Percentiles rank a stretch among this genome's conserved stretches.
phyloP scores from a whole-genome alignment of 306 rosid species.

The Cyamopsis tetragonoloba region DNA sequence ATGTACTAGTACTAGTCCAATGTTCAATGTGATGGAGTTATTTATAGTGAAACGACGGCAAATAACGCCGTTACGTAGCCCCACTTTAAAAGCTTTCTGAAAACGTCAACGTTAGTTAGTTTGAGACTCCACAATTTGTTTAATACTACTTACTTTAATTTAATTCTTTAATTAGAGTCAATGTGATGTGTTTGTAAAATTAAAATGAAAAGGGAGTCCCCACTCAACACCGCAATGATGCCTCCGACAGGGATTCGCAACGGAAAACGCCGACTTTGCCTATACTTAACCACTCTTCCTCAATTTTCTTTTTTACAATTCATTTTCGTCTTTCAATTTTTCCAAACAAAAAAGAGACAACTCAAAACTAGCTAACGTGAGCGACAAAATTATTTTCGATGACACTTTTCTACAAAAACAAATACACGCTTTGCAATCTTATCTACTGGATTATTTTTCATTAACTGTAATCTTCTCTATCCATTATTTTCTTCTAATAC shows the following conservation, averaged over 20 bases:
- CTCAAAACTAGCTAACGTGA: too few relatives aligned
- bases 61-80: conserved; percentile 72
- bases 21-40: conserved; percentile 25
- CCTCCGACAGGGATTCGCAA: conserved; percentile 38
- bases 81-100: conserved; percentile 5
- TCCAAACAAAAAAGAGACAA: too few relatives aligned
- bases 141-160: too few relatives aligned
- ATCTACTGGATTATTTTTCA: too few relatives aligned
- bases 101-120: conserved; percentile 46
- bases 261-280: conserved; percentile 48
- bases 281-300: background rate
- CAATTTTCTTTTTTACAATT: background rate
- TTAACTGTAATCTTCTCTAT: too few relatives aligned
- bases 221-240: conserved; percentile 22
- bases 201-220: background rate
- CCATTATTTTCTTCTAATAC: too few relatives aligned
- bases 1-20: too few relatives aligned
- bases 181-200: too few relatives aligned
- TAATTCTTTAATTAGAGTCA: too few relatives aligned
- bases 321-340: background rate
- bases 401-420: background rate
- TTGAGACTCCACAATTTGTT: conserved; percentile 11
- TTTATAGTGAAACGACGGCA: conserved; percentile 57
- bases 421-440: too few relatives aligned
- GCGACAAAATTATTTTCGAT: too few relatives aligned